phyloP scores from a whole-genome alignment of 225 moss, liverwort and hornwort species.

The Ulota crispa region DNA sequence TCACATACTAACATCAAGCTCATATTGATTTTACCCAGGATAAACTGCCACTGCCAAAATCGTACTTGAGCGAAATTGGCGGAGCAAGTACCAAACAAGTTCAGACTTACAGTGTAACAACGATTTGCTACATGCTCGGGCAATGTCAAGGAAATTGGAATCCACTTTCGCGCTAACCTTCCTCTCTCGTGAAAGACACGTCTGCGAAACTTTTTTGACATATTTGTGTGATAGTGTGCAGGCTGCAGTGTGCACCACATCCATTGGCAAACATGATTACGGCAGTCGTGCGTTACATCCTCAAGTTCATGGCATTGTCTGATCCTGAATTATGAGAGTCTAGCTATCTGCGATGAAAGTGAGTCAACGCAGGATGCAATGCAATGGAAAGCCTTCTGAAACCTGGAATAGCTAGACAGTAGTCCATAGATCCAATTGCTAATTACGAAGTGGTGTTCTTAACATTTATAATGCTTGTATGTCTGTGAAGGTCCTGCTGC shows the following conservation, averaged over 20 bases:
- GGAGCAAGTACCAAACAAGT: neutral
- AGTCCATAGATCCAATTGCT: neutral
- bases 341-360: neutral
- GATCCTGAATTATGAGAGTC: neutral
- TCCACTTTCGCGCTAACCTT: neutral
- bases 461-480: neutral
- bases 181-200: neutral
- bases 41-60: neutral
- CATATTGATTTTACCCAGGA: slow-evolving; percentile 6
- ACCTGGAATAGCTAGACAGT: neutral
- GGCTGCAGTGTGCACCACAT: neutral
- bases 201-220: neutral
- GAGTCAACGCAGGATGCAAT: neutral
- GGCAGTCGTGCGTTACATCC: neutral
- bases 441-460: neutral
- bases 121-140: neutral
- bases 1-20: neutral
- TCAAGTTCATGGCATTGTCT: neutral
- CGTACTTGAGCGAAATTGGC: neutral
- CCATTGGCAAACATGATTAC: neutral
- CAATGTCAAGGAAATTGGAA: neutral
- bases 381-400: neutral
- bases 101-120: too few species aligned
- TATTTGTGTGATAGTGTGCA: neutral
- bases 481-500: neutral